Evolutionary conservation across 2,329 filamentous ascomycete genomes (phyloP).

Genomic region (Trichophyton mentagrophytes): DNA sequence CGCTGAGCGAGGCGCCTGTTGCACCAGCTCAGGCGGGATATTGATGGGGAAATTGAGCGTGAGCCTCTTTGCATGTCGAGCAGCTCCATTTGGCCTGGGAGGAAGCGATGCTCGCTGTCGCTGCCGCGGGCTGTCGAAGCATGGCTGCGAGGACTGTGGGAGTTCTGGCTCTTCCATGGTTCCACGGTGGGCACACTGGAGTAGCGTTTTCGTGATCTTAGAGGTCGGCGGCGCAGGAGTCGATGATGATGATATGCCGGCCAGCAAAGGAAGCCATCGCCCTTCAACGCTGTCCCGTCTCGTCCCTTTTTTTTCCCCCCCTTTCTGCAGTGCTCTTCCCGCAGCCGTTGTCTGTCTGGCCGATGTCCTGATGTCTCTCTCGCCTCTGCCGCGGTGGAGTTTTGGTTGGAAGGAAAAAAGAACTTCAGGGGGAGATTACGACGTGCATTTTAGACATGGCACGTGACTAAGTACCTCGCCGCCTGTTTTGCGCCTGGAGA

Average conservation of each 20-base stretch:
- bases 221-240: neutral
- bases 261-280: conserved; percentile 1
- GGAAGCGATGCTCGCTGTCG: conserved; percentile 24
- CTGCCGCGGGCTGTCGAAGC: conserved; percentile 11
- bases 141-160: conserved; percentile 2
- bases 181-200: neutral
- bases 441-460: neutral
- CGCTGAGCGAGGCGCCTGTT: neutral
- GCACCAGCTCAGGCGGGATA: conserved; percentile 16
- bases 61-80: conserved; percentile 34
- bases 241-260: neutral
- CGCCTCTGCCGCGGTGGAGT: neutral
- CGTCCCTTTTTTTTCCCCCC: neutral
- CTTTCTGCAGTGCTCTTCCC: too few relatives aligned
- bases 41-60: conserved; percentile 38
- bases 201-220: neutral
- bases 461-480: neutral
- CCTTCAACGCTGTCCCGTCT: neutral
- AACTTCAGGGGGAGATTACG: neutral
- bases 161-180: conserved; percentile 10
- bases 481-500: neutral
- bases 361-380: neutral
- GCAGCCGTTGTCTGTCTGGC: neutral
- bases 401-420: neutral
- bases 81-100: conserved; percentile 22